Evolutionary conservation across 169 alveolate genomes (phyloP), one percentile per base, ranked within the genome.

Genomic region (Eimeria tenella): DNA sequence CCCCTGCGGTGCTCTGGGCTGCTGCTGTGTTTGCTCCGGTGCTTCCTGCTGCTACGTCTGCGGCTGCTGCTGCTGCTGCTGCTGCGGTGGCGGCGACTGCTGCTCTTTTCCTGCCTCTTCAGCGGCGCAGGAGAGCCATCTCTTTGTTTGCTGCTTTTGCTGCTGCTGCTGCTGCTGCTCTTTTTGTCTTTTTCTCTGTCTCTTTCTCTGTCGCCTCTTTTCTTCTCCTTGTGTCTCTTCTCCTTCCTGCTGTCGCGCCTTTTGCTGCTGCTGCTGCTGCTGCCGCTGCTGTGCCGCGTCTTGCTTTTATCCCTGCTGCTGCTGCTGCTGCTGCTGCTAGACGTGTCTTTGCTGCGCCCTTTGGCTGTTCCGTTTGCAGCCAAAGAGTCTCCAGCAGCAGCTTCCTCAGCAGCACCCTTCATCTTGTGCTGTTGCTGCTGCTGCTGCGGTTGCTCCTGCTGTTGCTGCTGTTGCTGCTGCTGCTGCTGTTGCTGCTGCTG

Each of bases 41-140:
- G 4, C 8, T 68, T 13, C 49, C 21, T 68, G 77, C 25, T 7
- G 11, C 25, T 31, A 1, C 77, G 21, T 21, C 42, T 21, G 11
- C 77, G 11, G 49, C 77, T 68, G 49, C 77, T 68, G 4, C 77
- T n/a, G 77, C 77, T 68, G 49, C 77, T 21, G 49, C 1, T n/a
- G 50, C 77, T 21, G 50, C n/a, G 77, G 77, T 19, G 77, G 25
- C 13, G 4, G 21, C 49, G 8, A 31, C n/a, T n/a, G 17, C 77
- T 68, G 77, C 77, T 31, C n/a, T 21, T 15, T 31, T 68, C 77
- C 25, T 68, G 77, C n/a, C 77, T 15, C 25, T 68, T 68, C 77
- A 17, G 11, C n/a, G 11, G 49, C 25, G 25, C 77, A 1, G 49
- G 77, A n/a, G 77, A 68, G 17, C n/a, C 77, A 31, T 68, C 77